Percentiles rank a stretch among this genome's conserved stretches.
These are phyloP conservation scores for Tetrahymena borealis DNA, from an alignment of 73 alveolate species.

Conservation along the genomic window DNA sequence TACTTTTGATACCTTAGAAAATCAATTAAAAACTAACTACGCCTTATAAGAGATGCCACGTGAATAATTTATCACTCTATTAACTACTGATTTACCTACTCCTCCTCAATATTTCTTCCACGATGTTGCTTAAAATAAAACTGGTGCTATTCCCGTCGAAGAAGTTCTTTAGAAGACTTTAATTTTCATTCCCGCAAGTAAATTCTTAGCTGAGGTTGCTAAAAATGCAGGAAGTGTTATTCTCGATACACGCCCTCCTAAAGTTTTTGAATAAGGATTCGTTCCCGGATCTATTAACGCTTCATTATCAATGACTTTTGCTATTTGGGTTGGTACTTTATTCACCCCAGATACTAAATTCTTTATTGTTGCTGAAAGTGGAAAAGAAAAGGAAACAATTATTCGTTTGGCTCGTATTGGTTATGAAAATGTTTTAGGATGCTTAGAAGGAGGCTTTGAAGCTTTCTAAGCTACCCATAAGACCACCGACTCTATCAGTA, in stretches of 20 bases:
- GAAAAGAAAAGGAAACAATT: conserved; percentile 39
- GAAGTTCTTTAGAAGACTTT: not conserved
- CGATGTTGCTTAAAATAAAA: conserved; percentile 34
- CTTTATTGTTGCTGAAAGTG: conserved; percentile 32
- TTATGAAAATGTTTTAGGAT: conserved; percentile 38
- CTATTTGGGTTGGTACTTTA: conserved; percentile 41
- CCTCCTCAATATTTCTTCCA: conserved; percentile 52
- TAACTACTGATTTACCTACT: conserved; percentile 25
- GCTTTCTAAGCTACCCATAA: conserved; percentile 16
- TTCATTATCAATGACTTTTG: conserved; percentile 25
- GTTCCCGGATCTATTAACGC: conserved; percentile 34
- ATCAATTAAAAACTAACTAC: conserved; percentile 12
- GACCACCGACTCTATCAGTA: not conserved
- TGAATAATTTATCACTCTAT: conserved; percentile 15
- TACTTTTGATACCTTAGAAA: conserved; percentile 28
- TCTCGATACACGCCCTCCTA: conserved; percentile 9
- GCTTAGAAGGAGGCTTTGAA: conserved; percentile 43
- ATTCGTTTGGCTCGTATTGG: conserved; percentile 44
- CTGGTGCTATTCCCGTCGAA: conserved; percentile 17
- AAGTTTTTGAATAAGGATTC: conserved; percentile 3
- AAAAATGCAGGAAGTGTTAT: not conserved
- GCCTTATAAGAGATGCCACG: conserved; percentile 23
- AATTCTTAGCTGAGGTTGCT: not conserved
- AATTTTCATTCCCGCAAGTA: not conserved
- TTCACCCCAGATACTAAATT: conserved; percentile 26